Conservation (phyloP, 352 stramenopile genomes). For the Phytophthora sp. region DNA sequence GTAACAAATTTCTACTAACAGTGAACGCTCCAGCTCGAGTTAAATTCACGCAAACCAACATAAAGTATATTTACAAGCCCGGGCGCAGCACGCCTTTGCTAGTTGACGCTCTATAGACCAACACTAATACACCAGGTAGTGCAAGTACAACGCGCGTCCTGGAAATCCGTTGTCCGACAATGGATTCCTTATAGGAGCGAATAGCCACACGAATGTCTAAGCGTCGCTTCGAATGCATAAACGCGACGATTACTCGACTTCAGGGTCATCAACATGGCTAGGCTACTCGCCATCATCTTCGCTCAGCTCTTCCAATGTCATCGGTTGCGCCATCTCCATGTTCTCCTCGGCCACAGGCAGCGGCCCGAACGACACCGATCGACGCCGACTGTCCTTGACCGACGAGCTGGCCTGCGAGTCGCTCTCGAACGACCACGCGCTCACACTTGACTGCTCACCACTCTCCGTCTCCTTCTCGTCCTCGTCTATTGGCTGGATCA, state of each 20-base stretch:
- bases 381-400: conserved; percentile 30
- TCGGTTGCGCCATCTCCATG: conserved; percentile 12
- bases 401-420: conserved; percentile 38
- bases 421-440: conserved; percentile 38
- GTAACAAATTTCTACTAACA: too few species aligned
- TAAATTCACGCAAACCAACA: background rate
- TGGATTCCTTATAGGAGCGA: background rate
- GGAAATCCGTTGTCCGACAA: background rate
- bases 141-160: background rate
- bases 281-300: conserved; percentile 22
- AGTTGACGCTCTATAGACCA: background rate
- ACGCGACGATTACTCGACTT: background rate
- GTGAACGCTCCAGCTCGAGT: background rate
- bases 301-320: conserved; percentile 31
- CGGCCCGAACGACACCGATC: conserved; percentile 42
- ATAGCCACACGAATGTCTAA: background rate
- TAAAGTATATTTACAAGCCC: background rate
- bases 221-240: background rate
- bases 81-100: too few species aligned
- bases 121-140: too few species aligned
- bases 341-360: conserved; percentile 26
- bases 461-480: conserved; percentile 20
- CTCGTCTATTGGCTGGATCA: conserved; percentile 12
- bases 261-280: background rate
- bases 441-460: conserved; percentile 28